Evolutionary conservation across 805 yeast species (phyloP).

Genomic region (Wickerhamomyces ciferrii): DNA sequence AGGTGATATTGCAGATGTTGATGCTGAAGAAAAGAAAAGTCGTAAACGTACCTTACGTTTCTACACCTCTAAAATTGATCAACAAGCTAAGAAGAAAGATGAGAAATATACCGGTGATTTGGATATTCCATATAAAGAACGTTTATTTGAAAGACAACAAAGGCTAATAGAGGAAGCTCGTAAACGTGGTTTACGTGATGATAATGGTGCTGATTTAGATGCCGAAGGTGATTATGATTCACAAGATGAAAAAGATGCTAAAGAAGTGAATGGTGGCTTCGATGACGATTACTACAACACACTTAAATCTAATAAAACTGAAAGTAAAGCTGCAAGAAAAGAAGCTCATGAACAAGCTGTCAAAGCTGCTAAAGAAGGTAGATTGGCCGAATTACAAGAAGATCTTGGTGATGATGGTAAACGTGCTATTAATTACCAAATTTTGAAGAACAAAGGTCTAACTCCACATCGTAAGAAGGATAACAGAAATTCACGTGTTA

Average conservation of each 20-base stretch:
- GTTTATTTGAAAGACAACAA: slow-evolving; percentile 86
- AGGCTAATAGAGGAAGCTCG: slow-evolving; percentile 84
- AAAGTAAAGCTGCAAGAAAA: slow-evolving; percentile 49
- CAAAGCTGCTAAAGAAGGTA: slow-evolving; percentile 81
- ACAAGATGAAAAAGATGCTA: slow-evolving; percentile 40
- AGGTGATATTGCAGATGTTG: slow-evolving; percentile 71
- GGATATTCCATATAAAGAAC: slow-evolving; percentile 88
- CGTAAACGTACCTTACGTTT: slow-evolving; percentile 82
- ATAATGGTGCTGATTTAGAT: slow-evolving; percentile 53
- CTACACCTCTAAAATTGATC: slow-evolving; percentile 96
- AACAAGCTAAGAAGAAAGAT: slow-evolving; percentile 58
- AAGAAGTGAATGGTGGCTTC: slow-evolving; percentile 35
- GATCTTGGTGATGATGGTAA: slow-evolving; percentile 72
- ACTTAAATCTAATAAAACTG: slow-evolving; percentile 40
- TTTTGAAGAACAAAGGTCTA: slow-evolving; percentile 92
- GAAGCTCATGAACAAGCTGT: slow-evolving; percentile 67
- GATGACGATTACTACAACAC: slow-evolving; percentile 56
- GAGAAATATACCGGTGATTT: slow-evolving; percentile 73
- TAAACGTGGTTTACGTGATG: slow-evolving; percentile 63
- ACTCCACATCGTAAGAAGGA: slow-evolving; percentile 93
- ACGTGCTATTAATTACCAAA: slow-evolving; percentile 93
- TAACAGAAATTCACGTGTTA: slow-evolving; percentile 91
- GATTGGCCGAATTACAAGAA: slow-evolving; percentile 65
- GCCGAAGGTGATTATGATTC: slow-evolving; percentile 31
- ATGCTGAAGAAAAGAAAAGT: slow-evolving; percentile 77